Evolutionary conservation across 306 rosid genomes (phyloP).

Genomic region (Vigna hirtella): DNA sequence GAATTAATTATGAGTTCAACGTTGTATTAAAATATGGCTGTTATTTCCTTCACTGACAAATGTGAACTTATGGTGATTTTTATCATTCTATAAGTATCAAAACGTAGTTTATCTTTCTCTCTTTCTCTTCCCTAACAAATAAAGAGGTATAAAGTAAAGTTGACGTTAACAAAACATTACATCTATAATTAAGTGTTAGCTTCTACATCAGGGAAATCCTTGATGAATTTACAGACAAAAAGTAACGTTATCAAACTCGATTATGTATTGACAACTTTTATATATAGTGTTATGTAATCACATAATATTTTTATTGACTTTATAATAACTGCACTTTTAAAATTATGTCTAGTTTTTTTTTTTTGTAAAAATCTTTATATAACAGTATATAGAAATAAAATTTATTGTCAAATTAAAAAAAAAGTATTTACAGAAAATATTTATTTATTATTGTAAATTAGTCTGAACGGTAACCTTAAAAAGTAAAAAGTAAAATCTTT

Average conservation of each 20-base stretch:
- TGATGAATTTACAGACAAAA: too few species aligned
- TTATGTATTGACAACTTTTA: too few species aligned
- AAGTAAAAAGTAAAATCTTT: too few species aligned
- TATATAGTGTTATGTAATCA: too few species aligned
- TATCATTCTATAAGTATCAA: background rate
- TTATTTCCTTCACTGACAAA: slow-evolving; percentile 21
- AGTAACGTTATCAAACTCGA: too few species aligned
- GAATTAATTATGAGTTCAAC: background rate
- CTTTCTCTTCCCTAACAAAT: background rate
- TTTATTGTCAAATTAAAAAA: background rate
- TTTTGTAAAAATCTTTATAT: background rate
- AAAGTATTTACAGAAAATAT: background rate
- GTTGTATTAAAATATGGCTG: slow-evolving; percentile 3
- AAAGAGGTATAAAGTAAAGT: background rate
- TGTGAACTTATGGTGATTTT: background rate
- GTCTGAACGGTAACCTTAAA: background rate
- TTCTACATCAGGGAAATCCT: background rate
- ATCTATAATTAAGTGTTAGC: too few species aligned
- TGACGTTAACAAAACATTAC: too few species aligned
- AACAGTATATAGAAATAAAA: background rate
- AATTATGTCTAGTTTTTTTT: too few species aligned
- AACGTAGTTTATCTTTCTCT: background rate
- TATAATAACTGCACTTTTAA: too few species aligned
- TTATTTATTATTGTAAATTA: background rate
- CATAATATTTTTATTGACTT: too few species aligned